A percentile compares a stretch with the other conserved stretches of the same genome.
phyloP scores from a whole-genome alignment of 148 eudicot species.

The Spergularia bocconei region DNA sequence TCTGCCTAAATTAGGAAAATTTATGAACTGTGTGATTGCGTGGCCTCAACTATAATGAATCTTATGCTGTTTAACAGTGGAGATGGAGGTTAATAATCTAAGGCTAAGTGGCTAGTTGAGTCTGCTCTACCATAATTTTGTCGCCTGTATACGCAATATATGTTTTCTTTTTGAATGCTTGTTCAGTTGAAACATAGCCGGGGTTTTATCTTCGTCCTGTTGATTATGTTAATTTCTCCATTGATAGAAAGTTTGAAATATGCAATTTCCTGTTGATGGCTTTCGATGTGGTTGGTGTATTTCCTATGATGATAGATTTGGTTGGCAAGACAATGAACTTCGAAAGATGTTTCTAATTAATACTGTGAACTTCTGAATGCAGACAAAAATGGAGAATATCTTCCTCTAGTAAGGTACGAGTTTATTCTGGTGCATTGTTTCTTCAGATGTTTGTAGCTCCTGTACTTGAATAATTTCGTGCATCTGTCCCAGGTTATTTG shows the following conservation, averaged over 20 bases:
- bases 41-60: neutral
- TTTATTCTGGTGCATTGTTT: neutral
- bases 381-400: slow-evolving; percentile 65
- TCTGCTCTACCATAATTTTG: neutral
- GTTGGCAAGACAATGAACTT: neutral
- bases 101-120: neutral
- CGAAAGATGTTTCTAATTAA: neutral
- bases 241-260: neutral
- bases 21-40: neutral
- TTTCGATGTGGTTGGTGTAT: slow-evolving; percentile 9
- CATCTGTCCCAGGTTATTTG: neutral
- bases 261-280: neutral
- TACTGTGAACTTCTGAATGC: slow-evolving; percentile 25
- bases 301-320: neutral
- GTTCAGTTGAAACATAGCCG: neutral
- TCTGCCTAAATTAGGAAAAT: neutral
- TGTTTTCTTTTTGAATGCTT: neutral
- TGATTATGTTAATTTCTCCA: neutral
- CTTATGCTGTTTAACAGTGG: neutral
- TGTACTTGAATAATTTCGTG: neutral
- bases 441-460: neutral
- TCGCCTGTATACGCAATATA: neutral
- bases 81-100: neutral
- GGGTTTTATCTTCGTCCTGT: neutral
- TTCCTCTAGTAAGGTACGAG: slow-evolving; percentile 36